These are phyloP conservation scores for Casuarina glauca DNA, from an alignment of 306 rosid genomes.

Conservation along the genomic window DNA sequence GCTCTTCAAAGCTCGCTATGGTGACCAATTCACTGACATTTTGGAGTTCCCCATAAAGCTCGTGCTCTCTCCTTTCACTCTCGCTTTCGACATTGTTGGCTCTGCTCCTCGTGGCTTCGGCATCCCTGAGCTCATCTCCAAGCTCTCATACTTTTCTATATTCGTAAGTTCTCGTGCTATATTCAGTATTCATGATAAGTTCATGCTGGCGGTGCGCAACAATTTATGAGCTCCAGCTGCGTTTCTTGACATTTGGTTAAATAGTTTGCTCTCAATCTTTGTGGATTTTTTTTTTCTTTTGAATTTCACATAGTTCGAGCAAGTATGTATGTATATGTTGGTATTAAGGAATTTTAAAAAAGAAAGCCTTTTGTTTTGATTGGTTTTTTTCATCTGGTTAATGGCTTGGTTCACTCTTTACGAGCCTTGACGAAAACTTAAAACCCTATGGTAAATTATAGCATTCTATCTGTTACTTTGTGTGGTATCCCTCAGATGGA, in stretches of 20 bases:
- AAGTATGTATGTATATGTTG: not conserved
- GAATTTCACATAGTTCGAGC: not conserved
- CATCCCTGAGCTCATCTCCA: constrained; percentile 85
- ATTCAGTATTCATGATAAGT: not conserved
- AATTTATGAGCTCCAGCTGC: not conserved
- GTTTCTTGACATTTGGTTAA: constrained; percentile 5
- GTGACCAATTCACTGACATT: constrained; percentile 65
- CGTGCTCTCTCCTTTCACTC: constrained; percentile 73
- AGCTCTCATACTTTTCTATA: constrained; percentile 80
- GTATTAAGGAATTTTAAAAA: not conserved
- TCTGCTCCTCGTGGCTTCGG: constrained; percentile 97
- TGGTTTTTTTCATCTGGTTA: constrained; percentile 2
- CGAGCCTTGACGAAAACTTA: not conserved
- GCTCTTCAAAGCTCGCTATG: constrained; percentile 52
- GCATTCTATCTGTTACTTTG: constrained; percentile 7
- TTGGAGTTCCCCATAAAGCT: constrained; percentile 75
- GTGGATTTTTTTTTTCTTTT: not conserved
- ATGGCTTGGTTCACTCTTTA: not conserved
- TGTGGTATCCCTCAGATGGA: not conserved
- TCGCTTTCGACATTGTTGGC: constrained; percentile 81
- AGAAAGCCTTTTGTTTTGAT: not conserved
- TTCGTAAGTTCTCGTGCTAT: constrained; percentile 53
- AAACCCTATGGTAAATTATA: not conserved
- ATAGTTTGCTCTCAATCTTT: constrained; percentile 13
- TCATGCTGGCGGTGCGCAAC: not conserved